phyloP scores from a whole-genome alignment of 108 stramenopile species.

The Hondaea fermentalgiana region DNA sequence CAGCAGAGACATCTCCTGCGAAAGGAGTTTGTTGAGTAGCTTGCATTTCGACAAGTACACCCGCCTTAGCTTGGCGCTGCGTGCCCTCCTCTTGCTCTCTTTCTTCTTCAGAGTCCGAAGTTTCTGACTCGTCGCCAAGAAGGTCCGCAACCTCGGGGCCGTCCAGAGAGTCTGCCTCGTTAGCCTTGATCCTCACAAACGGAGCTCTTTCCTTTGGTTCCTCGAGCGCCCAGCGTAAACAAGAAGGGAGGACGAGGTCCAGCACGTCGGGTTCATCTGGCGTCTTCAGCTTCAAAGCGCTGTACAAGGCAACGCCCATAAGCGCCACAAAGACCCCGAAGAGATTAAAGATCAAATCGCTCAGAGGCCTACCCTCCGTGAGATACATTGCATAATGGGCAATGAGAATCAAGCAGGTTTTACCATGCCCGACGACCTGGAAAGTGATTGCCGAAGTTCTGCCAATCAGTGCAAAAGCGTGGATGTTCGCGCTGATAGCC shows the following conservation, averaged over 20 bases:
- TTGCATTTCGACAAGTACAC: too few species aligned
- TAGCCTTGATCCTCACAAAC: too few species aligned
- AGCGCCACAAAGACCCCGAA: not conserved
- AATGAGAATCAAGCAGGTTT: not conserved
- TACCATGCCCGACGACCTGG: constrained; percentile 5
- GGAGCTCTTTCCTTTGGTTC: too few species aligned
- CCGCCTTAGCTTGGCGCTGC: too few species aligned
- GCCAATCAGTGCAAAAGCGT: not conserved
- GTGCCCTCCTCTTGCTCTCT: too few species aligned
- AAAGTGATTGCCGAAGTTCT: not conserved
- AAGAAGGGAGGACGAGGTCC: not conserved
- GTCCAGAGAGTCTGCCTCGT: too few species aligned
- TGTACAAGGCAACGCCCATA: not conserved
- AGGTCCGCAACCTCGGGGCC: too few species aligned
- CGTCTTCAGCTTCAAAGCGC: not conserved
- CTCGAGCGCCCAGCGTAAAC: not conserved
- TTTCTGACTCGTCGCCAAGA: too few species aligned
- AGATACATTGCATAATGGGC: not conserved
- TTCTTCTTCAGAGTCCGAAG: too few species aligned
- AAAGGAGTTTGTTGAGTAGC: too few species aligned
- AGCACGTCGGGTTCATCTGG: not conserved
- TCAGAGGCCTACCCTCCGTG: not conserved
- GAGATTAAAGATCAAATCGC: not conserved
- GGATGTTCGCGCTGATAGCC: not conserved
- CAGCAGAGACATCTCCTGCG: too few species aligned